Percentiles rank a stretch among this genome's conserved stretches.
phyloP scores from a whole-genome alignment of 371 early-diverging fungal genomes.

The Rhizomucor pusillus region DNA sequence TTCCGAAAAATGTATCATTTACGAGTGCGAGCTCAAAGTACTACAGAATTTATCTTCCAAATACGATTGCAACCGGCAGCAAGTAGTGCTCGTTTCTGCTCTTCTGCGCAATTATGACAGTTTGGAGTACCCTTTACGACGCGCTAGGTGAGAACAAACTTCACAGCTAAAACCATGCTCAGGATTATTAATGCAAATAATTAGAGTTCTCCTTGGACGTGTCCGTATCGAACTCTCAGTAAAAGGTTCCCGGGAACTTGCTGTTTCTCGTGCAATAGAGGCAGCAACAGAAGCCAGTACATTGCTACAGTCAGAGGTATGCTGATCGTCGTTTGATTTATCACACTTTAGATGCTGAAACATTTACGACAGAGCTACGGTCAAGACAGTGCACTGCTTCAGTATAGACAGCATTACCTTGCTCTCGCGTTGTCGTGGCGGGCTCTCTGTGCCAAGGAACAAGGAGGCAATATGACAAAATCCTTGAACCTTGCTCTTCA shows the following conservation, averaged over 20 bases:
- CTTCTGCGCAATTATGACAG: constrained; percentile 26
- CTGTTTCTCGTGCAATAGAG: constrained; percentile 13
- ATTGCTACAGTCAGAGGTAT: constrained; percentile 21
- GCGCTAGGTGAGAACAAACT: constrained; percentile 24
- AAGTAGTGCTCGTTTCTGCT: constrained; percentile 20
- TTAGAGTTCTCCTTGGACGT: constrained; percentile 8
- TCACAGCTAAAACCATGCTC: neutral
- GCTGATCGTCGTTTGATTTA: neutral
- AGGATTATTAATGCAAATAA: neutral
- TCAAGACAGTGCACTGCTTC: constrained; percentile 36
- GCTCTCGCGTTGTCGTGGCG: constrained; percentile 59
- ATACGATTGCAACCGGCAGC: constrained; percentile 20
- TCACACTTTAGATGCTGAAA: neutral
- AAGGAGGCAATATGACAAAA: constrained; percentile 19
- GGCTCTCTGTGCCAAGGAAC: constrained; percentile 48
- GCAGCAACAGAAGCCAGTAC: constrained; percentile 22
- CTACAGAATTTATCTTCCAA: constrained; percentile 23
- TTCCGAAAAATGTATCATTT: constrained; percentile 21
- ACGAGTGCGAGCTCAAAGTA: constrained; percentile 40
- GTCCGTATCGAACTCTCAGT: constrained; percentile 24
- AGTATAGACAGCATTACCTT: constrained; percentile 50
- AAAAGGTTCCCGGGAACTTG: neutral
- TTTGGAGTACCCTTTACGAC: constrained; percentile 30
- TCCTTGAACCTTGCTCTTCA: constrained; percentile 52
- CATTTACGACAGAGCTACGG: constrained; percentile 23